Evolutionary conservation across 306 rosid species (phyloP).

Genomic region (Vicia villosa): DNA sequence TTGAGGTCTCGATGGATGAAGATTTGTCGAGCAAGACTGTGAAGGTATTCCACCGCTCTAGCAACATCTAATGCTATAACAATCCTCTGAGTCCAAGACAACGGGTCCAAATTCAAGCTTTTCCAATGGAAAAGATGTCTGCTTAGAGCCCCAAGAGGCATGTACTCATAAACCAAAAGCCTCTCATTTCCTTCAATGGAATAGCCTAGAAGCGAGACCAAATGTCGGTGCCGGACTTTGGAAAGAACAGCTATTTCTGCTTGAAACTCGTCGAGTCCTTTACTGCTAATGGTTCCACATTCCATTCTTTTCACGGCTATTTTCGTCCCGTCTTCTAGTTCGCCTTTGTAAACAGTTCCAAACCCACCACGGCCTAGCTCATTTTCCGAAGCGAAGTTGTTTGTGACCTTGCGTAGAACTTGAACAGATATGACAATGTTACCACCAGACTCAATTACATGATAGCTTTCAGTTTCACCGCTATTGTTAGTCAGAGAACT

Average conservation of each 20-base stretch:
- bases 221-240: slow-evolving; percentile 74
- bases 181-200: slow-evolving; percentile 66
- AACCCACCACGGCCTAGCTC: slow-evolving; percentile 84
- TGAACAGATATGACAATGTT: slow-evolving; percentile 59
- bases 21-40: slow-evolving; percentile 61
- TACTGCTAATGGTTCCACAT: slow-evolving; percentile 50
- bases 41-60: slow-evolving; percentile 78
- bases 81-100: slow-evolving; percentile 71
- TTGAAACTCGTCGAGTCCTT: slow-evolving; percentile 71
- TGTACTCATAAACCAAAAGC: slow-evolving; percentile 73
- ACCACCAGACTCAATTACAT: slow-evolving; percentile 51
- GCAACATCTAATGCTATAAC: slow-evolving; percentile 83
- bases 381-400: slow-evolving; percentile 55
- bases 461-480: slow-evolving; percentile 52
- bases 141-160: slow-evolving; percentile 87
- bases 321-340: slow-evolving; percentile 61
- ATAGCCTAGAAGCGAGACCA: slow-evolving; percentile 76
- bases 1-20: slow-evolving; percentile 84
- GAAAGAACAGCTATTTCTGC: slow-evolving; percentile 80
- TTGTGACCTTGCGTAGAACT: slow-evolving; percentile 64
- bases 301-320: slow-evolving; percentile 92
- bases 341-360: slow-evolving; percentile 82
- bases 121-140: slow-evolving; percentile 78
- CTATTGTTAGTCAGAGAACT: slow-evolving; percentile 51
- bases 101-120: slow-evolving; percentile 60